Conservation (phyloP, 768 basidiomycete genomes). For the Leccinum barrowsii region DNA sequence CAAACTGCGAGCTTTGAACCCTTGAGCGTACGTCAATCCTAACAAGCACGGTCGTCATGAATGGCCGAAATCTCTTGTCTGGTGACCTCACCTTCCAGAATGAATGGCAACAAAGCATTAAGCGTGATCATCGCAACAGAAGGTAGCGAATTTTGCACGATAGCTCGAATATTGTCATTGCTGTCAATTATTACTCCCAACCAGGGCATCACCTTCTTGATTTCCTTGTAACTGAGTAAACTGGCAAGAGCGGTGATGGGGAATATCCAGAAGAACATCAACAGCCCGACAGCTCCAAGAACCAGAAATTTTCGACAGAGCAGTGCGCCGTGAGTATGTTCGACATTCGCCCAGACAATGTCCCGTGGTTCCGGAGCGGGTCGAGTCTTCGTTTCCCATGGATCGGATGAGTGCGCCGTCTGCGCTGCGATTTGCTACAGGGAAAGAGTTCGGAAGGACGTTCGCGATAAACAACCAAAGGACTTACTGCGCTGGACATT, state of each 20-base stretch:
- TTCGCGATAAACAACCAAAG: background rate
- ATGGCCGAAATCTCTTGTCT: background rate
- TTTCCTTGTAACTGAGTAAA: conserved; percentile 88
- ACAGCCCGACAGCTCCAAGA: conserved; percentile 58
- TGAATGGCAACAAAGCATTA: conserved; percentile 85
- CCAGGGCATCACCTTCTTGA: conserved; percentile 88
- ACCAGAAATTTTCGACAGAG: conserved; percentile 72
- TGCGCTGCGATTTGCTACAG: conserved; percentile 84
- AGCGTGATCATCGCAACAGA: conserved; percentile 86
- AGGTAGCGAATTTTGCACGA: conserved; percentile 94
- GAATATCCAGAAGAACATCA: conserved; percentile 90
- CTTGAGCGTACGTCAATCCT: conserved; percentile 82
- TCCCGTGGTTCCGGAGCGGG: conserved; percentile 93
- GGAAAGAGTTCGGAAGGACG: background rate
- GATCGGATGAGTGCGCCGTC: conserved; percentile 69
- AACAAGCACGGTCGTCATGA: conserved; percentile 28
- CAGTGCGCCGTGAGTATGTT: conserved; percentile 54
- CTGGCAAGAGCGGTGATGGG: conserved; percentile 86
- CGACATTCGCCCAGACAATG: conserved; percentile 91
- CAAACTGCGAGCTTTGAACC: conserved; percentile 85
- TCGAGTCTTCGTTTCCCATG: conserved; percentile 61
- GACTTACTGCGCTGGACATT: conserved; percentile 83
- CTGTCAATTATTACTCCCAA: conserved; percentile 80
- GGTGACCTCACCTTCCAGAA: conserved; percentile 68
- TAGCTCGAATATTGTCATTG: conserved; percentile 73